These are phyloP conservation scores for Mycena leptocephala DNA, from an alignment of 768 basidiomycete genomes.

Conservation along the genomic window DNA sequence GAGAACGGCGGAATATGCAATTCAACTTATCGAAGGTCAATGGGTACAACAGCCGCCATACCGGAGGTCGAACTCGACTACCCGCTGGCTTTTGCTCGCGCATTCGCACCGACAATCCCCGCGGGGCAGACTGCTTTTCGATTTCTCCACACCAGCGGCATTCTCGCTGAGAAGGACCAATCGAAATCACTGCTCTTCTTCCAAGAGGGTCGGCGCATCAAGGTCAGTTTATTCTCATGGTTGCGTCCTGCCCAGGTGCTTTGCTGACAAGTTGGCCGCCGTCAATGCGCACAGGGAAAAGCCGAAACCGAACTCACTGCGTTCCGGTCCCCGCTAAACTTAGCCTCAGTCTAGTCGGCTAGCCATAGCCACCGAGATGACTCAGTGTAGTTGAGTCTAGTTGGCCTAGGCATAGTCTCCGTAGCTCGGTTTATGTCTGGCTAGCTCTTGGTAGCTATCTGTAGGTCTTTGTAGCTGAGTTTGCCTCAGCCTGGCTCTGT, in stretches of 20 bases:
- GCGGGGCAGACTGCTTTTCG: not conserved
- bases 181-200: constrained; percentile 1
- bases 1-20: too few relatives aligned
- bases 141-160: constrained; percentile 13
- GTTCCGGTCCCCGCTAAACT: too few relatives aligned
- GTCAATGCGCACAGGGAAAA: not conserved
- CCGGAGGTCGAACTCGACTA: constrained; percentile 30
- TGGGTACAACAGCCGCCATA: constrained; percentile 5
- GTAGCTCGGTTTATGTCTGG: too few relatives aligned
- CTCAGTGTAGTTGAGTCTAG: too few relatives aligned
- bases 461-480: too few relatives aligned
- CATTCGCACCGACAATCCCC: not conserved
- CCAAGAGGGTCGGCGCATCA: not conserved
- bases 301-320: constrained; percentile 10
- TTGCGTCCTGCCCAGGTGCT: not conserved
- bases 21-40: not conserved
- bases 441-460: too few relatives aligned
- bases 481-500: too few relatives aligned
- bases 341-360: too few relatives aligned
- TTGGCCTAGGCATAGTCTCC: too few relatives aligned
- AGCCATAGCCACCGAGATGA: too few relatives aligned
- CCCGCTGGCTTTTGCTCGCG: constrained; percentile 13
- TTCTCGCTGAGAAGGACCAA: constrained; percentile 14
- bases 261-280: too few relatives aligned
- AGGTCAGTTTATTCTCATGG: not conserved